A percentile compares a stretch with the other conserved stretches of the same genome.
Evolutionary conservation across 2,329 filamentous ascomycete genomes (phyloP).

Genomic region (Chaetomium strumarium): DNA sequence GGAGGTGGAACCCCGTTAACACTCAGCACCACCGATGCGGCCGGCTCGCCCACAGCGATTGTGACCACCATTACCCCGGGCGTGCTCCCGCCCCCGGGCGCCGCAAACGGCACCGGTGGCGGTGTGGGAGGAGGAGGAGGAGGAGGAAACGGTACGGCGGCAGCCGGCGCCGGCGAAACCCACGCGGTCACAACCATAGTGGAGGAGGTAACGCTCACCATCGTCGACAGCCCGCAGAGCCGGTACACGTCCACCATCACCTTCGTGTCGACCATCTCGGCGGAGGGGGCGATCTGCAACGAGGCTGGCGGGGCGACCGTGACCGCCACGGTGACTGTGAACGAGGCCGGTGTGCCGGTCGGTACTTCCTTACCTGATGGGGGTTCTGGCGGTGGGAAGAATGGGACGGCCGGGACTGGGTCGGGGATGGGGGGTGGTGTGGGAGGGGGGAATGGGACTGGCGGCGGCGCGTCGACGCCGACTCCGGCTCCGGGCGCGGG

Average conservation of each 20-base stretch:
- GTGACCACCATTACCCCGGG: background rate
- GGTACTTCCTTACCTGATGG: background rate
- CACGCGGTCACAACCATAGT: conserved; percentile 9
- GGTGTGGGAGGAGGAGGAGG: background rate
- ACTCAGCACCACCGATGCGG: conserved; percentile 4
- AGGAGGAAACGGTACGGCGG: background rate
- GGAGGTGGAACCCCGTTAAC: background rate
- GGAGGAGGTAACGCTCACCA: conserved; percentile 13
- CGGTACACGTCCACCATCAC: conserved; percentile 11
- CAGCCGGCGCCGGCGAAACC: background rate
- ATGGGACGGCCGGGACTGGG: background rate
- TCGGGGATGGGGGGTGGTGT: background rate
- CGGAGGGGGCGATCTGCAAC: background rate
- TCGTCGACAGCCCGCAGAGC: conserved; percentile 1
- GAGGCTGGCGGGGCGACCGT: conserved; percentile 1
- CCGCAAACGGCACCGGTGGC: background rate
- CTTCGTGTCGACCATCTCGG: conserved; percentile 8
- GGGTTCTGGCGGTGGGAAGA: background rate
- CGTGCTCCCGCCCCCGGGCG: background rate
- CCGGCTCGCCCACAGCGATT: background rate
- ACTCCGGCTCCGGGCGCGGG: background rate
- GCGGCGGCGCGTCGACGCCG: background rate
- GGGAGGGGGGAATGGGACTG: background rate
- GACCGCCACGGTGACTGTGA: conserved; percentile 16
- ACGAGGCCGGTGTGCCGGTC: conserved; percentile 3